Evolutionary conservation across 306 rosid genomes (phyloP).

Genomic region (Ziziphus jujuba): DNA sequence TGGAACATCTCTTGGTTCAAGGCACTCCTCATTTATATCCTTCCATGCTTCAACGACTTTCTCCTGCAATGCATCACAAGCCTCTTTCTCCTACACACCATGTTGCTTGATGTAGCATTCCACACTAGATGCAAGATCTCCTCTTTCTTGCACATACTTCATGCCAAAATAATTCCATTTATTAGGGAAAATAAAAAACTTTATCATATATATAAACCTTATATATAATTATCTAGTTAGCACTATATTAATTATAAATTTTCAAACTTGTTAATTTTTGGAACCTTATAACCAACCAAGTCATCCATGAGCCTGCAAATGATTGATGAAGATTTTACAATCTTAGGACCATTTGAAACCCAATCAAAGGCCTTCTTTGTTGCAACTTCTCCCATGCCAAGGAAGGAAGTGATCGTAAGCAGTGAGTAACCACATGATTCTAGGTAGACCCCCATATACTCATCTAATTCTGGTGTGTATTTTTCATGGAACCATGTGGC

Average conservation of each 20-base stretch:
- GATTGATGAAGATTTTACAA: conserved; percentile 18
- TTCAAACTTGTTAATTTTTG: too few species aligned
- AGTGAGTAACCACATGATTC: background rate
- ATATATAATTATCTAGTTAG: too few species aligned
- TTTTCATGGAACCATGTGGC: conserved; percentile 43
- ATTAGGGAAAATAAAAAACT: too few species aligned
- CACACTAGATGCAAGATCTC: conserved; percentile 27
- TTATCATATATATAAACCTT: too few species aligned
- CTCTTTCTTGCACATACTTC: conserved; percentile 41
- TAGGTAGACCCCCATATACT: conserved; percentile 24
- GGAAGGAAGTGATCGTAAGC: conserved; percentile 5
- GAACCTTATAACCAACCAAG: conserved; percentile 16
- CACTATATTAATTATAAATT: too few species aligned
- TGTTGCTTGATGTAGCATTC: conserved; percentile 49
- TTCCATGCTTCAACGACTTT: too few species aligned
- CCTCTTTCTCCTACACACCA: conserved; percentile 9
- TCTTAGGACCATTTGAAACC: conserved; percentile 1
- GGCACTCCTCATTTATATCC: conserved; percentile 42
- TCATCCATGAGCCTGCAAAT: conserved; percentile 31
- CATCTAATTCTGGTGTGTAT: conserved; percentile 33
- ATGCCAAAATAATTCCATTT: too few species aligned
- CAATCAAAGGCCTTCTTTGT: conserved; percentile 23
- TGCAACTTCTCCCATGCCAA: conserved; percentile 23
- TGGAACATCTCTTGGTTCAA: conserved; percentile 22
- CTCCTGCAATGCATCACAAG: conserved; percentile 33